Conservation (phyloP, 768 basidiomycete species). For the Botryobasidium botryosum region DNA sequence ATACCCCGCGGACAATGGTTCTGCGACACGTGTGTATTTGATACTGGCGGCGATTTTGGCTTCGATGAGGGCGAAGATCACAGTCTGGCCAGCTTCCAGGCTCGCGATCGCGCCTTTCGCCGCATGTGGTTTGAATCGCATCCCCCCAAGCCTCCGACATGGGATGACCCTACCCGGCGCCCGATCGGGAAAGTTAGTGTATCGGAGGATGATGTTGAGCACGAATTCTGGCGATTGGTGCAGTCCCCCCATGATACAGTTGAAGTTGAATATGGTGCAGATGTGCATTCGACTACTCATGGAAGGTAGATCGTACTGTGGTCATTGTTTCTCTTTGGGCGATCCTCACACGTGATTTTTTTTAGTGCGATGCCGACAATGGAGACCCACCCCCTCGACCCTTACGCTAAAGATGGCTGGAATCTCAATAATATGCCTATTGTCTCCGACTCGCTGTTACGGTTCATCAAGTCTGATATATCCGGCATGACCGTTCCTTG, state of each 20-base stretch:
- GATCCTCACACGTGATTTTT: conserved; percentile 1
- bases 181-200: conserved; percentile 43
- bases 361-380: conserved; percentile 84
- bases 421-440: conserved; percentile 97
- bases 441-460: conserved; percentile 75
- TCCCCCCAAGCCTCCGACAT: conserved; percentile 27
- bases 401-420: conserved; percentile 86
- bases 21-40: conserved; percentile 79
- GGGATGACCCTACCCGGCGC: conserved; percentile 35
- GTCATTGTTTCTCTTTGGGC: not conserved
- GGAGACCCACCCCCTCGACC: conserved; percentile 79
- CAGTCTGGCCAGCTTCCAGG: conserved; percentile 77
- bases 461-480: conserved; percentile 96
- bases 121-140: conserved; percentile 76
- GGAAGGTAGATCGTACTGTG: conserved; percentile 47
- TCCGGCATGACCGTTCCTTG: conserved; percentile 99
- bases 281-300: conserved; percentile 92
- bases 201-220: conserved; percentile 84
- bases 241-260: conserved; percentile 81
- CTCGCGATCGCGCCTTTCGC: conserved; percentile 78
- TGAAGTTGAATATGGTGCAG: conserved; percentile 98
- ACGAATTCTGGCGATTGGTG: conserved; percentile 93
- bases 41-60: conserved; percentile 89
- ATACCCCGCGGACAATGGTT: conserved; percentile 95
- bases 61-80: conserved; percentile 99